Conservation (phyloP, 2,329 filamentous ascomycete species). For the Fonsecaea multimorphosa region DNA sequence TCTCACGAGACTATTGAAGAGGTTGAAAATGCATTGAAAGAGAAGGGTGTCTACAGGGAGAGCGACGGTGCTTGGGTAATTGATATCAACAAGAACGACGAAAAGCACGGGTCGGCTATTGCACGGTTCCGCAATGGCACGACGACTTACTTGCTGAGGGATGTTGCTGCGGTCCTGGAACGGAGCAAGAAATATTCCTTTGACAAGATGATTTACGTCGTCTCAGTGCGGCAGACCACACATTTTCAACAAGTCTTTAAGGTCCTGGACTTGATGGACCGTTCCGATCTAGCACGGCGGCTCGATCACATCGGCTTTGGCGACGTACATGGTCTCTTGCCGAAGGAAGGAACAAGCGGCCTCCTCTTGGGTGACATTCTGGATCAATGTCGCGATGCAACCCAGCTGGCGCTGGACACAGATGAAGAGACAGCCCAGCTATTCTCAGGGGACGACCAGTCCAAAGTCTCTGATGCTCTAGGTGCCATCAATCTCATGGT, state of each 20-base stretch:
- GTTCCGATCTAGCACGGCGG: constrained; percentile 70
- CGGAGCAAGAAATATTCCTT: constrained; percentile 68
- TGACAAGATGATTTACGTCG: constrained; percentile 81
- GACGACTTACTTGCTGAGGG: constrained; percentile 77
- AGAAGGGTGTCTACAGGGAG: constrained; percentile 70
- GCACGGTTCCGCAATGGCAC: constrained; percentile 77
- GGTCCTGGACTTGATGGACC: constrained; percentile 73
- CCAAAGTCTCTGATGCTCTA: constrained; percentile 75
- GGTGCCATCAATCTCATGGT: constrained; percentile 91
- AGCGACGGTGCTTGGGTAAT: constrained; percentile 75
- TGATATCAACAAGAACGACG: constrained; percentile 71
- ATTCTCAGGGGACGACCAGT: constrained; percentile 69
- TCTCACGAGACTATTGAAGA: constrained; percentile 69
- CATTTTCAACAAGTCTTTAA: constrained; percentile 78
- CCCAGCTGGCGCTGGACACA: constrained; percentile 87
- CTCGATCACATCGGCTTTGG: constrained; percentile 79
- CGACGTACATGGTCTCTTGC: constrained; percentile 73
- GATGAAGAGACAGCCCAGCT: constrained; percentile 84
- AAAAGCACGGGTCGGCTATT: constrained; percentile 73
- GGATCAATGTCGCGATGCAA: constrained; percentile 77
- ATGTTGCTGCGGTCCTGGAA: constrained; percentile 75
- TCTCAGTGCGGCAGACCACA: constrained; percentile 73
- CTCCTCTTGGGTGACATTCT: constrained; percentile 68
- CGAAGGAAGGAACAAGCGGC: constrained; percentile 71
- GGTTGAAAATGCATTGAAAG: constrained; percentile 66